Percentiles rank a stretch among this genome's conserved stretches.
phyloP scores from a whole-genome alignment of 169 alveolate species.

The Eimeria mitis region DNA sequence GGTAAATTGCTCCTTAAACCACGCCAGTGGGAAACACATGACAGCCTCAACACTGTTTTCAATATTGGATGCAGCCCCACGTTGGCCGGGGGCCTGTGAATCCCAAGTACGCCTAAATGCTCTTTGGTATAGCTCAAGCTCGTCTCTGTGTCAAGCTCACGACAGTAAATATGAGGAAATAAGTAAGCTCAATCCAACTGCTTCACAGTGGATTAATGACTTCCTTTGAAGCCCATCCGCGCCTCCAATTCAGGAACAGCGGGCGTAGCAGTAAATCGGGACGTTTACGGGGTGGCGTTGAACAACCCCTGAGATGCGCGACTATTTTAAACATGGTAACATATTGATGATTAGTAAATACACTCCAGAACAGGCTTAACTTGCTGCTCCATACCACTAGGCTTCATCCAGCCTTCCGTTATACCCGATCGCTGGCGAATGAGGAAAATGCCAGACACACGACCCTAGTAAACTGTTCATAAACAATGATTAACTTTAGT shows the following conservation, averaged over 20 bases:
- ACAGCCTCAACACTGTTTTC: background rate
- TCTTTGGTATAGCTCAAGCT: background rate
- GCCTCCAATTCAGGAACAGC: background rate
- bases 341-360: too few relatives aligned
- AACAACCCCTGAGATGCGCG: background rate
- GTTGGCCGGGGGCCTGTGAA: background rate
- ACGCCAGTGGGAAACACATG: background rate
- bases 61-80: background rate
- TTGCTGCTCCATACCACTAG: too few relatives aligned
- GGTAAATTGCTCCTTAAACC: background rate
- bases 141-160: background rate
- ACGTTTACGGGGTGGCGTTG: background rate
- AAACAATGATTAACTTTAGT: too few relatives aligned
- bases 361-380: too few relatives aligned
- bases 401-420: too few relatives aligned
- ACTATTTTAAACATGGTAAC: too few relatives aligned
- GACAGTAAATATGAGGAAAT: background rate
- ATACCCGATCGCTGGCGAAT: too few relatives aligned
- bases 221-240: background rate
- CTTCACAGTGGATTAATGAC: too few relatives aligned
- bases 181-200: background rate
- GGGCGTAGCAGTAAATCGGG: background rate
- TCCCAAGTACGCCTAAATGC: background rate
- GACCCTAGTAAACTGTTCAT: too few relatives aligned
- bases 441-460: too few relatives aligned